These are phyloP conservation scores for Puccinia brachypodii DNA, from an alignment of 1,284 basidiomycete genomes.

Conservation along the genomic window DNA sequence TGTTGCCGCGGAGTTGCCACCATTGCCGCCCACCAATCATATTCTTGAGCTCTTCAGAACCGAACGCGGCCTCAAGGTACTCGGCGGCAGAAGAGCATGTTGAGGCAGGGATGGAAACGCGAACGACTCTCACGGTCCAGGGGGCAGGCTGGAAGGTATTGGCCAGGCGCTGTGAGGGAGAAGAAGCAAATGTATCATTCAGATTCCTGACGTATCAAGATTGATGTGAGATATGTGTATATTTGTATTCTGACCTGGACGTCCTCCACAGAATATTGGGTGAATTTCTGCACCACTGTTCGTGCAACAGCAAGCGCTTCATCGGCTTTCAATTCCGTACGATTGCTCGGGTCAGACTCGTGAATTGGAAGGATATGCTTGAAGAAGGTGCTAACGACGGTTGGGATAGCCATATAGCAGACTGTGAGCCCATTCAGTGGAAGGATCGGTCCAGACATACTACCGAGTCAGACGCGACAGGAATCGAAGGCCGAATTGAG, in stretches of 20 bases:
- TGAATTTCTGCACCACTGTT: slow-evolving; percentile 53
- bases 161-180: slow-evolving; percentile 62
- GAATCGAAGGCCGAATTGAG: background rate
- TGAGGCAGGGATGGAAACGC: slow-evolving; percentile 65
- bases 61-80: slow-evolving; percentile 75
- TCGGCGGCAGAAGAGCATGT: slow-evolving; percentile 76
- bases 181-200: background rate
- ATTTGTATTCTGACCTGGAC: slow-evolving; percentile 53
- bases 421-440: slow-evolving; percentile 49
- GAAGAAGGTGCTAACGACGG: slow-evolving; percentile 31
- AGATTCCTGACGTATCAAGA: background rate
- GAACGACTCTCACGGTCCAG: slow-evolving; percentile 73
- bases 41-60: slow-evolving; percentile 73
- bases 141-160: slow-evolving; percentile 82
- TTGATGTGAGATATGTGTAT: background rate
- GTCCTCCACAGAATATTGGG: slow-evolving; percentile 56
- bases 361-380: slow-evolving; percentile 6
- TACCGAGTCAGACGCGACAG: background rate
- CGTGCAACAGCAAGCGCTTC: slow-evolving; percentile 59
- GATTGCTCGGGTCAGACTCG: slow-evolving; percentile 59
- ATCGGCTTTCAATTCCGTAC: slow-evolving; percentile 78
- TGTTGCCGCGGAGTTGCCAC: slow-evolving; percentile 87
- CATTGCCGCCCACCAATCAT: slow-evolving; percentile 87
- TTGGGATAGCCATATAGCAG: slow-evolving; percentile 42
- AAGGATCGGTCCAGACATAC: slow-evolving; percentile 37